A percentile compares a stretch with the other conserved stretches of the same genome.
Conservation (phyloP, 805 yeast species). For the Zygoascus ofunaensis region DNA sequence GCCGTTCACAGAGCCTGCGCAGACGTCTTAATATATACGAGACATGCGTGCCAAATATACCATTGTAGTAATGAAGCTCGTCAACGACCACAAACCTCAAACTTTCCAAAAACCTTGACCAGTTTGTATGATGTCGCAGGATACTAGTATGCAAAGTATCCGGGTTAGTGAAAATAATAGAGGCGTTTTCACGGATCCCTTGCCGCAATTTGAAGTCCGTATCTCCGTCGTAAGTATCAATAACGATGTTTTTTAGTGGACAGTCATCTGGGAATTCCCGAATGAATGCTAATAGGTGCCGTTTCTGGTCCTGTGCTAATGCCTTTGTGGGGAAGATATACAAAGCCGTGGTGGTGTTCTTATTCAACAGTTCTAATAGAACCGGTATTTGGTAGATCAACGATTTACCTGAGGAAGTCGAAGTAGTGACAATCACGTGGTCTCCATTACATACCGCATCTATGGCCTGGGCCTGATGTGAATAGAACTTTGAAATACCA, state of each 20-base stretch:
- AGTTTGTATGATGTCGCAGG: slow-evolving; percentile 63
- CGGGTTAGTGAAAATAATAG: slow-evolving; percentile 87
- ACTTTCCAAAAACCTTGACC: slow-evolving; percentile 60
- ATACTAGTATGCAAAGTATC: slow-evolving; percentile 85
- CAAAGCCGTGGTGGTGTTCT: slow-evolving; percentile 49
- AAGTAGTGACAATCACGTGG: slow-evolving; percentile 82
- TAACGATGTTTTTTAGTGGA: slow-evolving; percentile 28
- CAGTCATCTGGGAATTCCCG: slow-evolving; percentile 32
- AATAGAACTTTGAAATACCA: slow-evolving; percentile 48
- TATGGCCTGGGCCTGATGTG: slow-evolving; percentile 78
- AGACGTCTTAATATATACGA: slow-evolving; percentile 75
- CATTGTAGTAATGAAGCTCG: slow-evolving; percentile 74
- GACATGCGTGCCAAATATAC: slow-evolving; percentile 89
- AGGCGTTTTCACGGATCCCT: slow-evolving; percentile 50
- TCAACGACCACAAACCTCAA: slow-evolving; percentile 71
- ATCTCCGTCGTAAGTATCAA: slow-evolving; percentile 91
- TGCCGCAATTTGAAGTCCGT: slow-evolving; percentile 53
- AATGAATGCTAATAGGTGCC: slow-evolving; percentile 37
- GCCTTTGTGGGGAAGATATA: slow-evolving; percentile 96
- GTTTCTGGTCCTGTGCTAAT: slow-evolving; percentile 89
- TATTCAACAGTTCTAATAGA: slow-evolving; percentile 28
- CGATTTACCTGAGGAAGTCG: slow-evolving; percentile 95
- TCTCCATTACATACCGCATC: slow-evolving; percentile 42
- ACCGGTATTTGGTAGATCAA: slow-evolving; percentile 86
- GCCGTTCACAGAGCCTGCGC: slow-evolving; percentile 48